Percentiles rank a stretch among this genome's conserved stretches.
Conservation (phyloP, 2,329 filamentous ascomycete species). For the Paraconiothyrium brasiliense region DNA sequence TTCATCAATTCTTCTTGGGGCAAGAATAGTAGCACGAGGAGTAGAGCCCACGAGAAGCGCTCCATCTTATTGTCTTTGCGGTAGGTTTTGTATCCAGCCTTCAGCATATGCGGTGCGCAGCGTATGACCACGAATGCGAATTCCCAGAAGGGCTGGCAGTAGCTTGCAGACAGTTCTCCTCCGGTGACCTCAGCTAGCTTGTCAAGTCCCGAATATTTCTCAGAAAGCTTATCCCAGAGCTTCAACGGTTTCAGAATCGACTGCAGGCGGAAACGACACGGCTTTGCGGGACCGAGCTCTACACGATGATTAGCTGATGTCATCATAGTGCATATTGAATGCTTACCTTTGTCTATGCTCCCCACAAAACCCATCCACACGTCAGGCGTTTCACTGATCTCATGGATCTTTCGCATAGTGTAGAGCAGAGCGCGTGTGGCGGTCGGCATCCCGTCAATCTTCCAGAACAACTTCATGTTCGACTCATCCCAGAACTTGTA, state of each 20-base stretch:
- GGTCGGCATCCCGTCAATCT: background rate
- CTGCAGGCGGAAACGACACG: background rate
- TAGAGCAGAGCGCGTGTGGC: constrained; percentile 4
- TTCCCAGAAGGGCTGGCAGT: background rate
- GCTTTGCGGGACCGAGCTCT: background rate
- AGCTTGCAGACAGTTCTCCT: background rate
- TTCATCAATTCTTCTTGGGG: background rate
- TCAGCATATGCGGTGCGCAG: constrained; percentile 2
- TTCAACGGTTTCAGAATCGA: background rate
- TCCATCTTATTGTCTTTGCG: background rate
- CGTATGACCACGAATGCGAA: background rate
- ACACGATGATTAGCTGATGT: background rate
- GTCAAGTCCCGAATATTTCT: background rate
- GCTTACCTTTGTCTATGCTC: background rate
- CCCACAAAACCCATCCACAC: background rate
- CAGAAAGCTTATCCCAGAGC: background rate
- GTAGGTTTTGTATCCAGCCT: background rate
- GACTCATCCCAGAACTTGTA: constrained; percentile 2
- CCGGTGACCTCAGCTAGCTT: background rate
- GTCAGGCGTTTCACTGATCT: background rate
- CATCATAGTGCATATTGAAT: background rate
- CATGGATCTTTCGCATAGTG: background rate
- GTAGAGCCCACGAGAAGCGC: constrained; percentile 3
- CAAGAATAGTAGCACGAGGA: constrained; percentile 1
- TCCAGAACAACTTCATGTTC: background rate